phyloP scores from a whole-genome alignment of 805 yeast species.

The Suhomyces sp. region DNA sequence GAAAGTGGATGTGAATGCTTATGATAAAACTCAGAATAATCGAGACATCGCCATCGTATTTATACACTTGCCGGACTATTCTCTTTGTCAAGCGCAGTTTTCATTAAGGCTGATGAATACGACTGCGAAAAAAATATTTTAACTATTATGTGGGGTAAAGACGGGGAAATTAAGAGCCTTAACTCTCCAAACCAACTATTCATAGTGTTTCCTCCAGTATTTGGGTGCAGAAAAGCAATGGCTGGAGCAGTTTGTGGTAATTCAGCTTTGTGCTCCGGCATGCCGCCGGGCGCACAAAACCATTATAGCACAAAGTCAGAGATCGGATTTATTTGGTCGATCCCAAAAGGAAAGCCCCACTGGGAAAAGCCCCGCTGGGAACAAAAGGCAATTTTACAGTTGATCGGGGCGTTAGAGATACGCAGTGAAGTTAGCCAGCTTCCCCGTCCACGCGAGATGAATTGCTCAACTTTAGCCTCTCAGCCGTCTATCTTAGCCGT shows the following conservation, averaged over 20 bases:
- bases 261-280: background rate
- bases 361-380: background rate
- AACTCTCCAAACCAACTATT: background rate
- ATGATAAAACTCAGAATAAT: background rate
- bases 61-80: background rate
- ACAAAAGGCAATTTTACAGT: background rate
- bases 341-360: too few species aligned
- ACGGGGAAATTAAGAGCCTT: background rate
- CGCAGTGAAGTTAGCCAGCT: background rate
- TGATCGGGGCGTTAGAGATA: background rate
- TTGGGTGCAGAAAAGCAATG: background rate
- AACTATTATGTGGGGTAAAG: constrained; percentile 1
- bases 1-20: constrained; percentile 4
- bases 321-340: background rate
- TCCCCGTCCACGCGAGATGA: background rate
- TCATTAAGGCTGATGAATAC: background rate
- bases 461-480: background rate
- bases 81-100: background rate
- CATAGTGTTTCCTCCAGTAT: background rate
- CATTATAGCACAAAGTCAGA: background rate
- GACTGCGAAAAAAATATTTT: background rate
- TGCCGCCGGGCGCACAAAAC: background rate
- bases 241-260: background rate
- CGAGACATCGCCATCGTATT: background rate
- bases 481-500: background rate